These are phyloP conservation scores for Tubosaeta sp. DNA, from an alignment of 768 basidiomycete genomes.

Conservation along the genomic window DNA sequence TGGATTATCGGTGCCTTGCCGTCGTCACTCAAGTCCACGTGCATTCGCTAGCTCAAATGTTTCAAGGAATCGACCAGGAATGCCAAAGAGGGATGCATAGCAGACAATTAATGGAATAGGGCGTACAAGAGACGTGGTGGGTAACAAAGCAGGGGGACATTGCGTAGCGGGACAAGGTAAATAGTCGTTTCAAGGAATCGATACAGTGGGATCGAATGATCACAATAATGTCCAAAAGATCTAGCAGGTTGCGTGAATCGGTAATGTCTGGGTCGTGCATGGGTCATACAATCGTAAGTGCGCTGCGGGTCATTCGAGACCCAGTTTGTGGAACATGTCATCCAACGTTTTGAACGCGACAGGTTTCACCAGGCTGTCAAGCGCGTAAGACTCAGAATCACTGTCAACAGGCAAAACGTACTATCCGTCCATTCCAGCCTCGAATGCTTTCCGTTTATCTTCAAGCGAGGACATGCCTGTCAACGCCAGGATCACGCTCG, in stretches of 20 bases:
- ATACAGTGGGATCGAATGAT: conserved; percentile 9
- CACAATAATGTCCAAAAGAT: conserved; percentile 3
- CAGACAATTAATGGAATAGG: not conserved
- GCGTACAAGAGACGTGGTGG: not conserved
- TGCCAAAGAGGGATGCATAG: not conserved
- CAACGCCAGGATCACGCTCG: conserved; percentile 72
- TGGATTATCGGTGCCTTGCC: not conserved
- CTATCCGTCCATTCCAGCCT: conserved; percentile 95
- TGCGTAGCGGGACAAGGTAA: not conserved
- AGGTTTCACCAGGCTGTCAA: conserved; percentile 80
- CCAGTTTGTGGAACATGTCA: conserved; percentile 74
- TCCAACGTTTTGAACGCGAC: conserved; percentile 92
- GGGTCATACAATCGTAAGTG: conserved; percentile 6
- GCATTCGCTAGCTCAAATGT: not conserved
- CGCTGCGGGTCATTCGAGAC: conserved; percentile 36
- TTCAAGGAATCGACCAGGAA: not conserved
- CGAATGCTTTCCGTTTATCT: conserved; percentile 87
- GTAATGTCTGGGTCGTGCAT: conserved; percentile 9
- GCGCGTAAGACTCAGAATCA: not conserved
- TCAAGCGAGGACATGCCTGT: conserved; percentile 93
- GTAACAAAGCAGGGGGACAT: not conserved
- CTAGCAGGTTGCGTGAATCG: conserved; percentile 5
- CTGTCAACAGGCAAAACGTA: conserved; percentile 40
- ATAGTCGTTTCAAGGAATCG: not conserved
- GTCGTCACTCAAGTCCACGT: not conserved